A percentile compares a stretch with the other conserved stretches of the same genome.
phyloP scores from a whole-genome alignment of 2,329 filamentous ascomycete species.

The Pseudopyricularia cyperi region DNA sequence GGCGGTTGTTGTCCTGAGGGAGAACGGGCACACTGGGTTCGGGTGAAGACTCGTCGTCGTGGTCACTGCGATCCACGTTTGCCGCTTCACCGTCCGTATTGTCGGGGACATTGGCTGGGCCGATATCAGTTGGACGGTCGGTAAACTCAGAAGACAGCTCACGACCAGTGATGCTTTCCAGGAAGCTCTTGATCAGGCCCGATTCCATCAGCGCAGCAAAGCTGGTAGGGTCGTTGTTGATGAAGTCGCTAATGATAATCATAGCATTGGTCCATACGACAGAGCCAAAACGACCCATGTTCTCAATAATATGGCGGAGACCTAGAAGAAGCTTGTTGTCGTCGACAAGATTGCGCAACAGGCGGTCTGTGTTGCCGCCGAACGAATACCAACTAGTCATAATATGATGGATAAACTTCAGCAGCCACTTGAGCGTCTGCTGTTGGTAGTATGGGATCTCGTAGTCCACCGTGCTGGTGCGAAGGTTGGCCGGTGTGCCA shows the following conservation, averaged over 20 bases:
- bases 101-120: constrained; percentile 15
- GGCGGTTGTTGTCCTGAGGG: constrained; percentile 24
- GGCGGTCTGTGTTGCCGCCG: constrained; percentile 73
- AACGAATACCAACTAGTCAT: constrained; percentile 63
- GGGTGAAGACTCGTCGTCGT: constrained; percentile 20
- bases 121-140: constrained; percentile 6
- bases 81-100: background rate
- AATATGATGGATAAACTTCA: constrained; percentile 94
- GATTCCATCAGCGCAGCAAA: constrained; percentile 93
- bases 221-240: constrained; percentile 97
- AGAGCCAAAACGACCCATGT: constrained; percentile 71
- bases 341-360: constrained; percentile 87
- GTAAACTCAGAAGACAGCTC: constrained; percentile 24
- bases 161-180: constrained; percentile 63
- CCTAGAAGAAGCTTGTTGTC: constrained; percentile 73
- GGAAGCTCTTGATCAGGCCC: constrained; percentile 72
- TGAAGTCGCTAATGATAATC: constrained; percentile 85
- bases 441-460: constrained; percentile 87
- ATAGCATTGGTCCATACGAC: constrained; percentile 94
- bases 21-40: constrained; percentile 25
- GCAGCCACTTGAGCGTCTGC: constrained; percentile 81
- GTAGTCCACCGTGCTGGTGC: constrained; percentile 82
- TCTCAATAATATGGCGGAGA: constrained; percentile 68
- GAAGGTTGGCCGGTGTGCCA: constrained; percentile 55
- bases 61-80: constrained; percentile 11